Evolutionary conservation across 208 protist species (phyloP), one percentile per base, ranked within the genome.

Genomic region (Crithidia bombi): DNA sequence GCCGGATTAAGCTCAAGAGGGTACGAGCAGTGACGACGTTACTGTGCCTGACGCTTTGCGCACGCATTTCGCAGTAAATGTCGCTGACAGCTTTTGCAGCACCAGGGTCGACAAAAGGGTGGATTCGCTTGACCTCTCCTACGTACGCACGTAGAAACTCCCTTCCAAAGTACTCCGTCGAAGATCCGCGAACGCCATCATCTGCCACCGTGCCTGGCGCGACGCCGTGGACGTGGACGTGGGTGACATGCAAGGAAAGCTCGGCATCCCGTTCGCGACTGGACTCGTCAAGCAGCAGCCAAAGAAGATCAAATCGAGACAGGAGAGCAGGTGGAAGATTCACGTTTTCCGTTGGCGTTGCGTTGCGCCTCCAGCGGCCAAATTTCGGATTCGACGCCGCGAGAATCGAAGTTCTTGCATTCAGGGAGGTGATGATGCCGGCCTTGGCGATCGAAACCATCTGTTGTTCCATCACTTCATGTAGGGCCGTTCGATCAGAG

Each of bases 361-460:
- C 86, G 50, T 87, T 81, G 11, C 85, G 80, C 66, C 99, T 96
- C 86, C 99, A 99, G 5, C 98, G 83, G 26, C 98, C 98, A 71
- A 90, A 99, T 23, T 95, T 93, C 0, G 99, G 99, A 82, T 99
- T 99, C 11, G 98, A 98, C 0, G 99, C 99, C 0, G 99, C 99
- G 15, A 99, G 84, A 68, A 99, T 98, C 0, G 98, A 94, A 1
- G 98, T 98, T 36, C 98, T 89, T 1, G 98, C 98, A 78, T 99
- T 99, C 33, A 99, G 78, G 10, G 98, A 99, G 0, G 98, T 99
- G 52, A 98, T 99, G 67, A 99, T 99, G 52, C 99, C 99, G 5
- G 98, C 98, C 88, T 99, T 99, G 15, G 98, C 98, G 75, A 99
- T 99, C 10, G 98, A 99, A n/a, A 99, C 96, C 28, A 98, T 98